Percentiles rank a stretch among this genome's conserved stretches.
These are phyloP conservation scores for Aspergillus versicolor DNA, from an alignment of 2,329 filamentous ascomycete genomes.

Conservation along the genomic window DNA sequence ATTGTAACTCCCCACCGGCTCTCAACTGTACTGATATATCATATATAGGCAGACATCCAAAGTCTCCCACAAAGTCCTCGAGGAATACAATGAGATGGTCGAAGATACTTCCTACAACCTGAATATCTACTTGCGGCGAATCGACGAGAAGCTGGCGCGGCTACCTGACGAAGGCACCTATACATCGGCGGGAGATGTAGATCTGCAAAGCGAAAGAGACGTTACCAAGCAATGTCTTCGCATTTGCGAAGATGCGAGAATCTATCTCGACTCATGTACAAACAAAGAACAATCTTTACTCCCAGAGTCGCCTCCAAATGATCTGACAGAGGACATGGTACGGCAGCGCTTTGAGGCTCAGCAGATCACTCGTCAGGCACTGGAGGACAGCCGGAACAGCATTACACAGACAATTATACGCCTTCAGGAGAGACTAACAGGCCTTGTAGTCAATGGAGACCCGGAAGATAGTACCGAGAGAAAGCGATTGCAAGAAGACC, in stretches of 20 bases:
- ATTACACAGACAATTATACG: slow-evolving; percentile 32
- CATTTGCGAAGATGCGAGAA: slow-evolving; percentile 40
- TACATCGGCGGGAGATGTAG: slow-evolving; percentile 21
- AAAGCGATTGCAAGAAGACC: slow-evolving; percentile 34
- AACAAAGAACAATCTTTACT: slow-evolving; percentile 26
- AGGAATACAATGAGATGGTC: slow-evolving; percentile 42
- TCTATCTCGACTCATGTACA: slow-evolving; percentile 35
- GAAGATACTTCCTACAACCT: slow-evolving; percentile 38
- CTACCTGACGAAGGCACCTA: slow-evolving; percentile 17
- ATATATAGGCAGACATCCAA: slow-evolving; percentile 32
- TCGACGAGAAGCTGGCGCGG: slow-evolving; percentile 36
- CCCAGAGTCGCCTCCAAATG: background rate
- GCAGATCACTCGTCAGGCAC: slow-evolving; percentile 28
- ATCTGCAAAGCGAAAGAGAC: slow-evolving; percentile 38
- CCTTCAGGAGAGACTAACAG: slow-evolving; percentile 34
- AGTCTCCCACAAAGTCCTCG: slow-evolving; percentile 28
- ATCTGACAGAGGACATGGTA: slow-evolving; percentile 11
- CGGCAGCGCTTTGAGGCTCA: slow-evolving; percentile 33
- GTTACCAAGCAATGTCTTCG: slow-evolving; percentile 41
- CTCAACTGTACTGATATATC: slow-evolving; percentile 20
- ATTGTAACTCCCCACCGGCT: slow-evolving; percentile 6
- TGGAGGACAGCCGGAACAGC: slow-evolving; percentile 32
- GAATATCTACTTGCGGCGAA: slow-evolving; percentile 34
- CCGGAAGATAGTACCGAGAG: slow-evolving; percentile 18
- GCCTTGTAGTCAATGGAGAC: slow-evolving; percentile 23